These are phyloP conservation scores for Peronospora destructor DNA, from an alignment of 352 stramenopile genomes.

Conservation along the genomic window DNA sequence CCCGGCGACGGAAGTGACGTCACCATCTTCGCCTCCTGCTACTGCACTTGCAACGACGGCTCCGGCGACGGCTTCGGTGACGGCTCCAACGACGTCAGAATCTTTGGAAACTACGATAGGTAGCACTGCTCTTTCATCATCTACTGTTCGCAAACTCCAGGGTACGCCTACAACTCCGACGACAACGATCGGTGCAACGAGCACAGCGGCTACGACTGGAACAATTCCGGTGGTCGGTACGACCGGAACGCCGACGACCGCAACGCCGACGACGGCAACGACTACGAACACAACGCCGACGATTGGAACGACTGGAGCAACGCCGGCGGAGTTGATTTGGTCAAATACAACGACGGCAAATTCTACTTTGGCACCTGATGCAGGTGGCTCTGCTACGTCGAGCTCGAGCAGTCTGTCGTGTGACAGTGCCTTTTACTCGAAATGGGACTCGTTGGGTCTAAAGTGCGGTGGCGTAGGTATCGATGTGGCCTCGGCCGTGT, in stretches of 20 bases:
- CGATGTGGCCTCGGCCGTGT: slow-evolving; percentile 46
- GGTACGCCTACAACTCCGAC: slow-evolving; percentile 6
- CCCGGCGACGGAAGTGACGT: slow-evolving; percentile 10
- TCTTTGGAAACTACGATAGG: slow-evolving; percentile 9
- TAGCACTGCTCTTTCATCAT: slow-evolving; percentile 2
- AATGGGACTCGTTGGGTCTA: slow-evolving; percentile 62
- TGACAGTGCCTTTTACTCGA: slow-evolving; percentile 72
- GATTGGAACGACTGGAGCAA: background rate
- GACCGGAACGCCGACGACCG: too few relatives aligned
- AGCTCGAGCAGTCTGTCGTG: slow-evolving; percentile 46
- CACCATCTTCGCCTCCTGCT: background rate
- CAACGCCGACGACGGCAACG: slow-evolving; percentile 1
- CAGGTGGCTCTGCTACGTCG: slow-evolving; percentile 12
- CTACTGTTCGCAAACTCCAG: slow-evolving; percentile 13
- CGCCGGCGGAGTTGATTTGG: slow-evolving; percentile 12
- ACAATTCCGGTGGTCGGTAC: too few relatives aligned
- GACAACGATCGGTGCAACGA: slow-evolving; percentile 4
- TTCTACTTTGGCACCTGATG: slow-evolving; percentile 13
- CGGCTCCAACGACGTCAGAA: slow-evolving; percentile 11
- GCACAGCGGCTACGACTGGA: background rate
- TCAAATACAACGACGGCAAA: slow-evolving; percentile 10
- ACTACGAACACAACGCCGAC: slow-evolving; percentile 15
- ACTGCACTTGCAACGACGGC: slow-evolving; percentile 14
- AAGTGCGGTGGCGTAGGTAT: slow-evolving; percentile 44
- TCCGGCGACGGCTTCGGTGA: slow-evolving; percentile 9